Percentiles rank a stretch among this genome's conserved stretches.
These are phyloP conservation scores for Leccinum pseudoinsigne DNA, from an alignment of 1,284 basidiomycete genomes.

Conservation along the genomic window DNA sequence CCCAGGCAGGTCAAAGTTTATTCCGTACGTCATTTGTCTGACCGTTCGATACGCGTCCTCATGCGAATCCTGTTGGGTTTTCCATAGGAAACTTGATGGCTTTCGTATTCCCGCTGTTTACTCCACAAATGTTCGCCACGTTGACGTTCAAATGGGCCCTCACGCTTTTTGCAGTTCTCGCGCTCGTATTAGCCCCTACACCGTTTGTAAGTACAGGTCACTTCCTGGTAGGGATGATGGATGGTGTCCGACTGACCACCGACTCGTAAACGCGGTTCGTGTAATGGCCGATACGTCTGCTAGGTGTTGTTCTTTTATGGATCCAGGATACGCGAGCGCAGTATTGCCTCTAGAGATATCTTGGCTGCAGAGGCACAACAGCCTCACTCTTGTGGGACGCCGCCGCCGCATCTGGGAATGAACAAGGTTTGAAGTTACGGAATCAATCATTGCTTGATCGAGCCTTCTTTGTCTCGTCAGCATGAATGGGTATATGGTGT, in stretches of 20 bases:
- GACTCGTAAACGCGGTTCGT: neutral
- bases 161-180: constrained; percentile 62
- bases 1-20: constrained; percentile 73
- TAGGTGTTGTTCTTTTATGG: constrained; percentile 21
- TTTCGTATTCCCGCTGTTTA: constrained; percentile 64
- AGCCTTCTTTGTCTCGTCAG: neutral
- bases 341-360: constrained; percentile 55
- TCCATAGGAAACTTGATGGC: constrained; percentile 54
- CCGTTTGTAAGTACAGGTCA: constrained; percentile 51
- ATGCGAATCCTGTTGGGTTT: neutral
- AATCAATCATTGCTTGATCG: no score
- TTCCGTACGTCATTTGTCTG: constrained; percentile 44
- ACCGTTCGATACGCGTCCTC: neutral
- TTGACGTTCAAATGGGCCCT: constrained; percentile 71
- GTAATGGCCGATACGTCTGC: neutral
- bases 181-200: constrained; percentile 57
- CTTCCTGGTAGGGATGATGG: neutral
- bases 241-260: neutral
- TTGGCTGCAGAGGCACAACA: constrained; percentile 27
- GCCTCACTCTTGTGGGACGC: neutral
- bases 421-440: constrained; percentile 13
- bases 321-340: constrained; percentile 50
- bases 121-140: constrained; percentile 54
- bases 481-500: neutral
- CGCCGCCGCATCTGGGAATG: neutral